These are phyloP conservation scores for Pseudocercospora crystallina DNA, from an alignment of 2,329 filamentous ascomycete genomes.

Conservation along the genomic window DNA sequence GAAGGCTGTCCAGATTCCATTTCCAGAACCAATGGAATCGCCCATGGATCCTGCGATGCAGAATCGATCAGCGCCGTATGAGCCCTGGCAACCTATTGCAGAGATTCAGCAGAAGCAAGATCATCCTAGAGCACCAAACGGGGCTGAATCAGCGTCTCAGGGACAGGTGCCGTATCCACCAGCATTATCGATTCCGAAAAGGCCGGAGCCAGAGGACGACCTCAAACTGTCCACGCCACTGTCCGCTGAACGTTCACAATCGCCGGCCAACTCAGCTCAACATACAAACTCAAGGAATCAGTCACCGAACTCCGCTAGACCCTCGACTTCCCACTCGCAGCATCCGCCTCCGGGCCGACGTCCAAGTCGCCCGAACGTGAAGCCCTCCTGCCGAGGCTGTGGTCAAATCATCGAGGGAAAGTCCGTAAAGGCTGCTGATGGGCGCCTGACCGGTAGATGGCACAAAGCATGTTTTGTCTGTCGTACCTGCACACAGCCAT, in stretches of 20 bases:
- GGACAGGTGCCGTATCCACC: background rate
- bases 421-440: conserved; percentile 90
- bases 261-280: conserved; percentile 16
- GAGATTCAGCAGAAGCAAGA: no score
- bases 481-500: conserved; percentile 75
- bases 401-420: conserved; percentile 77
- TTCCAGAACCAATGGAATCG: conserved; percentile 29
- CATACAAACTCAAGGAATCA: conserved; percentile 12
- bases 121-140: background rate
- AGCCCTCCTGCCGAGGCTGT: conserved; percentile 83
- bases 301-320: conserved; percentile 21
- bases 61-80: conserved; percentile 8
- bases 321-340: conserved; percentile 12
- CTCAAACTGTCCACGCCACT: conserved; percentile 9
- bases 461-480: conserved; percentile 96
- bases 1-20: conserved; percentile 1
- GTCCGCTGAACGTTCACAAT: background rate
- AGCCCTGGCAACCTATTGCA: conserved; percentile 17
- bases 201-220: background rate
- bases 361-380: conserved; percentile 43
- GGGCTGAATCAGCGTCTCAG: background rate
- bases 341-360: conserved; percentile 29
- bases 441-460: conserved; percentile 86
- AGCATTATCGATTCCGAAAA: conserved; percentile 5
- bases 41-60: conserved; percentile 34